These are phyloP conservation scores for Meyerozyma sp. DNA, from an alignment of 1,139 yeast genomes.

Conservation along the genomic window DNA sequence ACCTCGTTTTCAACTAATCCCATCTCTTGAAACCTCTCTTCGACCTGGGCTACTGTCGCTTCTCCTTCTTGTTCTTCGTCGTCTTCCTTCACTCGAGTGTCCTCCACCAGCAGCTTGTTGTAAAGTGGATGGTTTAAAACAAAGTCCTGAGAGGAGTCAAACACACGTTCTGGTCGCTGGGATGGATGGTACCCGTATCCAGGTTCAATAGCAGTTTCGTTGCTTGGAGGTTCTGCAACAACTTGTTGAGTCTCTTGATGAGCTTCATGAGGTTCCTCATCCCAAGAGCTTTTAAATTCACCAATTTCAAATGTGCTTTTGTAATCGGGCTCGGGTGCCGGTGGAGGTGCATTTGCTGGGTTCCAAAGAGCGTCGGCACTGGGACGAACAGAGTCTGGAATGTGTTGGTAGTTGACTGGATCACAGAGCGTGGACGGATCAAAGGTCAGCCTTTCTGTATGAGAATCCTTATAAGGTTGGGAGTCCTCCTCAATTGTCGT, in stretches of 20 bases:
- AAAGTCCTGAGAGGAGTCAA: background rate
- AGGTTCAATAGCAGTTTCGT: background rate
- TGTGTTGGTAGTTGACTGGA: slow-evolving; percentile 24
- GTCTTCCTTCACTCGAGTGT: background rate
- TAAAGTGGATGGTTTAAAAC: slow-evolving; percentile 1
- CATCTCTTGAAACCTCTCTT: slow-evolving; percentile 9
- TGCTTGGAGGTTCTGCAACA: background rate
- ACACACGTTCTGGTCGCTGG: background rate
- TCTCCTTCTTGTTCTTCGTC: slow-evolving; percentile 2
- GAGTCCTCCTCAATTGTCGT: background rate
- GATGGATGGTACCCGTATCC: background rate
- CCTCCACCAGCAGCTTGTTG: background rate
- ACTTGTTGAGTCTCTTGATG: slow-evolving; percentile 1
- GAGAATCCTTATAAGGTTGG: slow-evolving; percentile 5
- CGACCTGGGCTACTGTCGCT: slow-evolving; percentile 1
- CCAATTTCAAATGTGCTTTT: slow-evolving; percentile 5
- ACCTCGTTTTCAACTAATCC: slow-evolving; percentile 9
- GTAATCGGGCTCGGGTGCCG: slow-evolving; percentile 12
- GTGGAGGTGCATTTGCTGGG: slow-evolving; percentile 34
- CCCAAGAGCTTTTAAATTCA: slow-evolving; percentile 18
- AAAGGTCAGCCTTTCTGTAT: slow-evolving; percentile 5
- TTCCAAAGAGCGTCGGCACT: slow-evolving; percentile 34
- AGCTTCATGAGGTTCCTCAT: slow-evolving; percentile 3
- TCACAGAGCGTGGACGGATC: slow-evolving; percentile 20
- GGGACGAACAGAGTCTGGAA: slow-evolving; percentile 14